phyloP scores from a whole-genome alignment of 805 yeast genomes.

The Lipomyces sp. region DNA sequence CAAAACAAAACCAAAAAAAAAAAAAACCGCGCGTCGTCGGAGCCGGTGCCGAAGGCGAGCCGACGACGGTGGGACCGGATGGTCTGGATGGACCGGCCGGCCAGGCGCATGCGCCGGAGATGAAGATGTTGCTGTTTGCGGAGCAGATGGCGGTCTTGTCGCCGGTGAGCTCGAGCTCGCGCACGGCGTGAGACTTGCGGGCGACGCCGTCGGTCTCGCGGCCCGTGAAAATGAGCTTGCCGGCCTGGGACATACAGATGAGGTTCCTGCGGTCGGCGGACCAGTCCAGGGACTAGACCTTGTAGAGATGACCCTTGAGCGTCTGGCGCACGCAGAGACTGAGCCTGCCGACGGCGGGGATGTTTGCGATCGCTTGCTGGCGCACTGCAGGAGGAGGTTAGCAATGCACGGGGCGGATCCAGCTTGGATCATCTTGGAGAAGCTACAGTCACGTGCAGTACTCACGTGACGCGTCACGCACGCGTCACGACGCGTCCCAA shows the following conservation, averaged over 20 bases:
- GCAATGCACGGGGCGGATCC: background rate
- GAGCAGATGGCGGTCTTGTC: conserved; percentile 82
- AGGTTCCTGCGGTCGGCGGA: conserved; percentile 56
- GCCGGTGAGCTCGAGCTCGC: conserved; percentile 60
- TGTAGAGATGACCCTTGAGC: conserved; percentile 63
- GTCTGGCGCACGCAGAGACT: conserved; percentile 23
- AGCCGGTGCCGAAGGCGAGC: conserved; percentile 65
- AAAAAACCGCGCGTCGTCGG: conserved; percentile 82
- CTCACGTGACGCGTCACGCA: too few relatives aligned
- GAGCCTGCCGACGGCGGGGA: conserved; percentile 17
- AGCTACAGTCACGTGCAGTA: too few relatives aligned
- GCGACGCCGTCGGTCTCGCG: background rate
- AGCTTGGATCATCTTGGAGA: too few relatives aligned
- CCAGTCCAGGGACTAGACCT: conserved; percentile 70
- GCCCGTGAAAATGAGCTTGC: conserved; percentile 54
- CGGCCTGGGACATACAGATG: conserved; percentile 81
- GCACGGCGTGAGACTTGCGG: conserved; percentile 6
- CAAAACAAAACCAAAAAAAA: too few relatives aligned
- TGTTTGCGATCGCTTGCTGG: conserved; percentile 15
- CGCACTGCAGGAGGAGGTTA: conserved; percentile 10
- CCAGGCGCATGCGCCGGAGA: conserved; percentile 67
- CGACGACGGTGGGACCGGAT: conserved; percentile 66
- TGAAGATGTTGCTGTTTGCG: conserved; percentile 51
- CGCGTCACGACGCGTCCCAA: too few relatives aligned
- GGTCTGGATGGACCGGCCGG: conserved; percentile 38